phyloP scores from a whole-genome alignment of 805 yeast genomes.

The Candida nemodendra region DNA sequence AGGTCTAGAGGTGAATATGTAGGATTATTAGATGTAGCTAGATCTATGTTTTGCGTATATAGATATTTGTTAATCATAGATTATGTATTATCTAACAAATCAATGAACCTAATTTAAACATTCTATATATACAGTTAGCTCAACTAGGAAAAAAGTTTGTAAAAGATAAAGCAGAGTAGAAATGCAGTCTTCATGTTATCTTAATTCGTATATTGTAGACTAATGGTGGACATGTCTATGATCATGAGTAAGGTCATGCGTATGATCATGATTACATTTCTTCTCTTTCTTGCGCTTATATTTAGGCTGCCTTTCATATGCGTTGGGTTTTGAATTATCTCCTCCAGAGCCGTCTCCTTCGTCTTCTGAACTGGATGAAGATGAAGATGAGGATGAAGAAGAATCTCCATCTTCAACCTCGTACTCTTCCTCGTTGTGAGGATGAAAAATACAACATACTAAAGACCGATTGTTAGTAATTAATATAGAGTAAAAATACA shows the following conservation, averaged over 20 bases:
- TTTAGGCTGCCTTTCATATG: slow-evolving; percentile 85
- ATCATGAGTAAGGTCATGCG: slow-evolving; percentile 5
- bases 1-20: slow-evolving; percentile 49
- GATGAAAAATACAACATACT: slow-evolving; percentile 84
- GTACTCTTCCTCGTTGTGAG: slow-evolving; percentile 54
- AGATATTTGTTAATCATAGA: too few species aligned
- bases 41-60: too few species aligned
- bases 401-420: slow-evolving; percentile 25
- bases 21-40: too few species aligned
- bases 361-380: slow-evolving; percentile 19
- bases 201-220: too few species aligned
- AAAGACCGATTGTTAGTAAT: slow-evolving; percentile 12
- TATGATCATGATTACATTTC: slow-evolving; percentile 12
- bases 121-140: too few species aligned
- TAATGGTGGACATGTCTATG: too few species aligned
- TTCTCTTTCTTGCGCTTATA: slow-evolving; percentile 35
- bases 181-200: too few species aligned
- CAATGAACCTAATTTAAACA: too few species aligned
- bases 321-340: slow-evolving; percentile 54
- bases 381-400: slow-evolving; percentile 19
- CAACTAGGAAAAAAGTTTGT: too few species aligned
- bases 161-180: too few species aligned
- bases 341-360: slow-evolving; percentile 15
- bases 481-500: not conserved
- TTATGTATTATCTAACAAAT: too few species aligned